These are phyloP conservation scores for Leccinum disarticulatum DNA, from an alignment of 768 basidiomycete genomes.

Conservation along the genomic window DNA sequence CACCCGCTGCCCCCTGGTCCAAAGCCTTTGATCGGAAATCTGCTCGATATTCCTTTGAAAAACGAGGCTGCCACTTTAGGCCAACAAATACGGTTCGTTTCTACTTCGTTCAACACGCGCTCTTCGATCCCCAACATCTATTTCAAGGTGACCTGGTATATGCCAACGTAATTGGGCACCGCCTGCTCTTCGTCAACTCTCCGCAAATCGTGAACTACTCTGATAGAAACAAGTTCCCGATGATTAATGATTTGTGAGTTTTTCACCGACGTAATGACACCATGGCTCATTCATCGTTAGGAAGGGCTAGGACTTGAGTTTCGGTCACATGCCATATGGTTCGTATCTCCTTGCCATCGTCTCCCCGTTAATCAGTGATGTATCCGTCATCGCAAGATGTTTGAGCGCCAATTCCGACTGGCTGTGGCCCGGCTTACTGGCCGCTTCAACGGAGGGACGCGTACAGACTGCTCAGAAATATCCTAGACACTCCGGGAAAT, in stretches of 20 bases:
- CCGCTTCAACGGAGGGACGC: conserved; percentile 46
- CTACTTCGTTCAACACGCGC: not conserved
- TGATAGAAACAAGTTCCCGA: conserved; percentile 45
- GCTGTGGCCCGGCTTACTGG: conserved; percentile 42
- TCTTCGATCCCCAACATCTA: not conserved
- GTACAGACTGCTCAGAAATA: conserved; percentile 43
- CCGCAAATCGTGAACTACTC: conserved; percentile 54
- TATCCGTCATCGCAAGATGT: conserved; percentile 45
- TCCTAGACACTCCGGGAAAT: conserved; percentile 43
- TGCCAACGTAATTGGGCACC: conserved; percentile 49
- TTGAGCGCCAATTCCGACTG: conserved; percentile 51
- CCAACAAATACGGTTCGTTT: conserved; percentile 36
- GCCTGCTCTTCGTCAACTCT: conserved; percentile 48
- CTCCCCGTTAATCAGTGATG: not conserved
- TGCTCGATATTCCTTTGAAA: conserved; percentile 44
- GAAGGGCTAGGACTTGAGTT: conserved; percentile 49
- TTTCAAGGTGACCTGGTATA: conserved; percentile 51
- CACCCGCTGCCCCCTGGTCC: conserved; percentile 57
- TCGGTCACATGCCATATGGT: conserved; percentile 57
- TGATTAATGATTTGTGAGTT: conserved; percentile 51
- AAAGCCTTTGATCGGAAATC: conserved; percentile 49
- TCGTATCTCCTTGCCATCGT: conserved; percentile 7
- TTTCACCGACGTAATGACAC: not conserved
- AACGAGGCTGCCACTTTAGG: conserved; percentile 42
- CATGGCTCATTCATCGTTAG: conserved; percentile 29